Base-by-base conservation (phyloP, 2,329 filamentous ascomycete species). In the Leptoxyphium fumago region DNA sequence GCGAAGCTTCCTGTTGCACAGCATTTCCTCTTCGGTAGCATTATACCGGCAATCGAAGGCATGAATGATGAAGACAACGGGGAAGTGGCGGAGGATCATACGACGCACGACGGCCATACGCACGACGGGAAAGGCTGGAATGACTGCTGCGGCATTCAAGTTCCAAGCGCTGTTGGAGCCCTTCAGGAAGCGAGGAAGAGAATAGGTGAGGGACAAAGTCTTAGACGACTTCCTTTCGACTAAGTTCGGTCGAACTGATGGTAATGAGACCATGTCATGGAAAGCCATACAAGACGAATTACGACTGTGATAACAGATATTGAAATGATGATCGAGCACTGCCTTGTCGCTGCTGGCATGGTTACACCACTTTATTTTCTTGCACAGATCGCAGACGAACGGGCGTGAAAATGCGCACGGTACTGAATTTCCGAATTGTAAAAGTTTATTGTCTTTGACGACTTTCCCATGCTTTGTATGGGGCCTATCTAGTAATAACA, bases 1-100 rank as follows among this genome's bases (percentile, higher is more conserved):
- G 80, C 83, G 29, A 98, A 98, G 64, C 62, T 98, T 44, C 91
- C 91, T 1, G 89, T 98, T 38, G 96, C 96, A 87, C 91, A 98
- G 65, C 93, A 98, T 62, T 98, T 98, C 55, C 59, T 98, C 44
- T 98, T 98, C 58, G 91, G 91, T 1, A 82, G 79, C 8, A 64
- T 98, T 42, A 72, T 98, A 1, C 81, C 85, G 0, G 86, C 89
- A 0, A 77, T 72, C 0, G 77, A 85, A 17, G 84, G 77, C 1
- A 96, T 98, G 91, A 83, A 77, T 49, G 76, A 79, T 53, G 65
- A 66, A 39, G 62, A 64, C 32, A 61, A 61, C 10, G 73, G 75
- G 0, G 76, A 77, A 46, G 67, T 78, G 21, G 74, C 80, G 21
- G 76, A 80, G 49, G 72, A 75, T 45, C 75, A 78, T 51, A 78